phyloP scores from a whole-genome alignment of 305 asterid species.

The Coffea humblotiana region DNA sequence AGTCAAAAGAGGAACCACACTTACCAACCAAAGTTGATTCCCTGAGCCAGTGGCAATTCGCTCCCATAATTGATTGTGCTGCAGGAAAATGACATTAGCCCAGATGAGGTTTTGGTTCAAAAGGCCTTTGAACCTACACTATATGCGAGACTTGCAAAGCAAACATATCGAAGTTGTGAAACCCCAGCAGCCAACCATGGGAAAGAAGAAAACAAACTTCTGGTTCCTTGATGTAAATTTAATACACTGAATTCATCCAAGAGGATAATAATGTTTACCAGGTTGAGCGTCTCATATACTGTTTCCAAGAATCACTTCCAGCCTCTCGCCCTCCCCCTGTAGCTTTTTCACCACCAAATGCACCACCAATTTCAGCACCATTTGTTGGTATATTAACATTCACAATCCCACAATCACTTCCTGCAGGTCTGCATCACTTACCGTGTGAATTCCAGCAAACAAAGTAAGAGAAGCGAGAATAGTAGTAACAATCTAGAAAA shows the following conservation, averaged over 20 bases:
- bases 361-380: conserved; percentile 99
- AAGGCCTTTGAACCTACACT: neutral
- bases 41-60: conserved; percentile 96
- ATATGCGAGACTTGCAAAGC: neutral
- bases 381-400: conserved; percentile 96
- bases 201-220: neutral
- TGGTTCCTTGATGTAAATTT: neutral
- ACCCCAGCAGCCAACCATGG: neutral
- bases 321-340: conserved; percentile 99
- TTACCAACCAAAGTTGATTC: conserved; percentile 80
- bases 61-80: conserved; percentile 92
- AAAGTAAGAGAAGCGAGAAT: no score
- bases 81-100: conserved; percentile 20
- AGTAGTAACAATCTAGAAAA: neutral
- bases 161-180: neutral
- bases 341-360: conserved; percentile 98
- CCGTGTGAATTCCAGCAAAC: neutral
- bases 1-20: conserved; percentile 11
- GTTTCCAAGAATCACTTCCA: conserved; percentile 99
- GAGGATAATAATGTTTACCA: conserved; percentile 49
- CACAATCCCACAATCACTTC: conserved; percentile 98
- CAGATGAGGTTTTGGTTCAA: neutral
- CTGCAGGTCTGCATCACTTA: conserved; percentile 57
- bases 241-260: neutral
- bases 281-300: conserved; percentile 97